These are phyloP conservation scores for Ogataea allantospora DNA, from an alignment of 805 yeast species.

Conservation along the genomic window DNA sequence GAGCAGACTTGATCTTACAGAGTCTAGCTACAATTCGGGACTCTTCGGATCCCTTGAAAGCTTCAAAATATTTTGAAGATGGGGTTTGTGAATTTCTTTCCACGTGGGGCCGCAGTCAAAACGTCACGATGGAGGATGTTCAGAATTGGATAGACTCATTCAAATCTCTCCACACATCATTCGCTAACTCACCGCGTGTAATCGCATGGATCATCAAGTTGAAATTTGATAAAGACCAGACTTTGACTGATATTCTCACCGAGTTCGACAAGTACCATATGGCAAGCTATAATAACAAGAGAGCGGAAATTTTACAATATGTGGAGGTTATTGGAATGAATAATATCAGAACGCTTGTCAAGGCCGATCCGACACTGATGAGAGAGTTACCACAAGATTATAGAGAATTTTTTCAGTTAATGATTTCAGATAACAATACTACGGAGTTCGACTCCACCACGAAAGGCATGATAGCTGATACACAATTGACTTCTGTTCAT, in stretches of 20 bases:
- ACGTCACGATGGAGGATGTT: conserved; percentile 22
- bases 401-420: conserved; percentile 22
- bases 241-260: conserved; percentile 12
- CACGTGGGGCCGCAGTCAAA: conserved; percentile 32
- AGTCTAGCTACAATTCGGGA: conserved; percentile 54
- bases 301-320: conserved; percentile 38
- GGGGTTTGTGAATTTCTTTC: conserved; percentile 66
- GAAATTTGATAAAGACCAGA: conserved; percentile 24
- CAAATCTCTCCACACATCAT: conserved; percentile 15
- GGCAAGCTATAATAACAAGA: conserved; percentile 23
- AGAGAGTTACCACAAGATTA: conserved; percentile 28
- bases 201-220: conserved; percentile 31
- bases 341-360: conserved; percentile 39
- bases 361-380: conserved; percentile 22
- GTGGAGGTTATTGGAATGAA: conserved; percentile 47
- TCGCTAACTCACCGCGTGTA: conserved; percentile 28
- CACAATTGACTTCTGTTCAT: not conserved
- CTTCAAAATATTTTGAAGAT: conserved; percentile 49
- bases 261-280: conserved; percentile 21
- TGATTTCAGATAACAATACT: conserved; percentile 3
- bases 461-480: not conserved
- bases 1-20: conserved; percentile 68
- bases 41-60: conserved; percentile 13
- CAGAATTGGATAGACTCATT: conserved; percentile 28
- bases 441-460: not conserved